These are phyloP conservation scores for Lepidium sativum DNA, from an alignment of 345 rosid genomes.

Conservation along the genomic window DNA sequence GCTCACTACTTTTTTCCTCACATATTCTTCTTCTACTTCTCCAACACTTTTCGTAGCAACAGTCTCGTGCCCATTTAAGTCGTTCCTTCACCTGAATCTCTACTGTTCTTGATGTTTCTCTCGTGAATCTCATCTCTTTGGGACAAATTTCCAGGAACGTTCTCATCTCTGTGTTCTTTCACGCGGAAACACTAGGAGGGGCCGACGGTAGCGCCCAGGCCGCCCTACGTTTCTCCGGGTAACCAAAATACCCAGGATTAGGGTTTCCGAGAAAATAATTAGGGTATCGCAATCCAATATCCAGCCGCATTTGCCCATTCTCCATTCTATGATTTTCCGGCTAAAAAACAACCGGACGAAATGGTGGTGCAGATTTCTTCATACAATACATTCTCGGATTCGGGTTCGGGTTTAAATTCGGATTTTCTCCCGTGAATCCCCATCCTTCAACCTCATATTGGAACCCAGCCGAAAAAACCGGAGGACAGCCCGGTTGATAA, in stretches of 20 bases:
- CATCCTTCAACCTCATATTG: conserved; percentile 31
- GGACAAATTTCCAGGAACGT: not conserved
- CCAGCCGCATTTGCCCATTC: conserved; percentile 14
- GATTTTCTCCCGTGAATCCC: conserved; percentile 27
- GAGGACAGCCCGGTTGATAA: no score
- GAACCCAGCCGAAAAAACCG: conserved; percentile 19
- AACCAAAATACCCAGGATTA: conserved; percentile 49
- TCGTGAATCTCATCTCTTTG: conserved; percentile 19
- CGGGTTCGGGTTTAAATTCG: conserved; percentile 13
- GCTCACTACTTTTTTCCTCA: conserved; percentile 57
- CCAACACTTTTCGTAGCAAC: conserved; percentile 33
- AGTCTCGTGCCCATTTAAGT: conserved; percentile 38
- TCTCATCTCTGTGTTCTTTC: conserved; percentile 12
- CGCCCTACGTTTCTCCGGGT: conserved; percentile 33
- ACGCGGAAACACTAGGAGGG: conserved; percentile 54
- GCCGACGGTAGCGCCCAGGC: conserved; percentile 51
- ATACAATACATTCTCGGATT: conserved; percentile 46
- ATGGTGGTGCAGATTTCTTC: conserved; percentile 62
- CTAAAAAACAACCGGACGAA: conserved; percentile 58
- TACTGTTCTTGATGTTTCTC: conserved; percentile 26
- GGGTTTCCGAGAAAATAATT: conserved; percentile 26
- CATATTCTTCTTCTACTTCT: conserved; percentile 36
- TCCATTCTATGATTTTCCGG: conserved; percentile 37
- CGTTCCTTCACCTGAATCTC: conserved; percentile 49
- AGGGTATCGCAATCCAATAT: conserved; percentile 33